A percentile compares a stretch with the other conserved stretches of the same genome.
Conservation (phyloP, 2,329 filamentous ascomycete species). For the Fusarium concolor region DNA sequence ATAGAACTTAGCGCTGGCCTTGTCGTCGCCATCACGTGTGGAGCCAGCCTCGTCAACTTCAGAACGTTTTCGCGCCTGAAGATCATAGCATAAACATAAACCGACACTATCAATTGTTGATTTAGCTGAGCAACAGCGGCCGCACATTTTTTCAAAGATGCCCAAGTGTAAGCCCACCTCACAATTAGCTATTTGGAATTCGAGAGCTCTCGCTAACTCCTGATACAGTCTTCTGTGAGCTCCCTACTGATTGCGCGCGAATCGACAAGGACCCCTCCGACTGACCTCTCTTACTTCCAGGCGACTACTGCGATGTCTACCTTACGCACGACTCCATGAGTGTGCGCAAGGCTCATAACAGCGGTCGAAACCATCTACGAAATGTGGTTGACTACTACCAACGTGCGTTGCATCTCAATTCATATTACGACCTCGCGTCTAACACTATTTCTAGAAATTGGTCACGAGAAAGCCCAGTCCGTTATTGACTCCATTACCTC, state of each 20-base stretch:
- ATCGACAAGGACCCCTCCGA: constrained; percentile 22
- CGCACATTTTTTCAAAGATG: constrained; percentile 67
- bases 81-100: constrained; percentile 16
- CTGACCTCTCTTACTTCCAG: constrained; percentile 51
- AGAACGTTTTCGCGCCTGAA: constrained; percentile 35
- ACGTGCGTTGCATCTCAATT: constrained; percentile 63
- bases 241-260: constrained; percentile 13
- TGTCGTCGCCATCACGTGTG: constrained; percentile 46
- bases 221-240: constrained; percentile 43
- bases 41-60: constrained; percentile 47
- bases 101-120: constrained; percentile 10
- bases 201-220: constrained; percentile 52
- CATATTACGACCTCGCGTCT: constrained; percentile 2
- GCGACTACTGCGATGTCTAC: constrained; percentile 99
- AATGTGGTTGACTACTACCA: constrained; percentile 99
- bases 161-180: constrained; percentile 79
- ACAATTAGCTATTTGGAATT: constrained; percentile 1
- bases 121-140: constrained; percentile 25
- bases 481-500: constrained; percentile 98
- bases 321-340: constrained; percentile 99
- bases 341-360: constrained; percentile 98
- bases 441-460: constrained; percentile 76
- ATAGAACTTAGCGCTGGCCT: constrained; percentile 38
- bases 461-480: constrained; percentile 97
- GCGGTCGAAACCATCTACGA: constrained; percentile 93